A percentile compares a stretch with the other conserved stretches of the same genome.
These are phyloP conservation scores for Senecio squalidus DNA, from an alignment of 140 eudicot genomes.

Conservation along the genomic window DNA sequence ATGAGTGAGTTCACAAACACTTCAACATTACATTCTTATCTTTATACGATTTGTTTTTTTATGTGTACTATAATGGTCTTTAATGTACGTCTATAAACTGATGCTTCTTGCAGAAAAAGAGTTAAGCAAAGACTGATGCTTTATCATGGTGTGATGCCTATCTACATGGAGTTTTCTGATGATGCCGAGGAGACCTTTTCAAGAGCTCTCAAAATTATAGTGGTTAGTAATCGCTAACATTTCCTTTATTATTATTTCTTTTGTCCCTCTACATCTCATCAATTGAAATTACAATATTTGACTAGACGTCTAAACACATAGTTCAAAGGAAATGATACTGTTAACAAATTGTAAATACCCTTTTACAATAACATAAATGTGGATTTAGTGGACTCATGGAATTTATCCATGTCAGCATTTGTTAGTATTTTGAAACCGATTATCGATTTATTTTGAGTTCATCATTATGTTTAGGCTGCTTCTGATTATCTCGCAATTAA, in stretches of 20 bases:
- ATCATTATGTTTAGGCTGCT: too few species aligned
- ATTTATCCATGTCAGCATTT: too few species aligned
- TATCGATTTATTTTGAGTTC: too few species aligned
- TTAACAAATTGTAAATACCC: neutral
- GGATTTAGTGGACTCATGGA: too few species aligned
- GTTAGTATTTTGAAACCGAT: too few species aligned
- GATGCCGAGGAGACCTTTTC: constrained; percentile 96
- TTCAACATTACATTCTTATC: neutral
- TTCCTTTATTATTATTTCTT: neutral
- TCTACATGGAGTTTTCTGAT: constrained; percentile 85
- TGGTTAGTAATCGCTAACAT: constrained; percentile 43
- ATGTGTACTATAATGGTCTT: too few species aligned
- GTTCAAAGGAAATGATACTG: constrained; percentile 1
- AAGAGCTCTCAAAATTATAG: constrained; percentile 63
- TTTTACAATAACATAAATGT: neutral
- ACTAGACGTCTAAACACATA: neutral
- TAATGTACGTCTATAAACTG: neutral
- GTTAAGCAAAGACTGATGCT: constrained; percentile 79
- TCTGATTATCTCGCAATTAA: too few species aligned
- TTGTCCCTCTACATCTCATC: neutral
- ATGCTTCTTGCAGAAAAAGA: constrained; percentile 54
- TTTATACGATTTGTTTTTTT: neutral
- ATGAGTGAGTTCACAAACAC: constrained; percentile 51
- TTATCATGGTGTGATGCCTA: constrained; percentile 91
- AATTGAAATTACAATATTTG: too few species aligned